Evolutionary conservation across 257 asterid species (phyloP).

Genomic region (Lithospermum erythrorhizon): DNA sequence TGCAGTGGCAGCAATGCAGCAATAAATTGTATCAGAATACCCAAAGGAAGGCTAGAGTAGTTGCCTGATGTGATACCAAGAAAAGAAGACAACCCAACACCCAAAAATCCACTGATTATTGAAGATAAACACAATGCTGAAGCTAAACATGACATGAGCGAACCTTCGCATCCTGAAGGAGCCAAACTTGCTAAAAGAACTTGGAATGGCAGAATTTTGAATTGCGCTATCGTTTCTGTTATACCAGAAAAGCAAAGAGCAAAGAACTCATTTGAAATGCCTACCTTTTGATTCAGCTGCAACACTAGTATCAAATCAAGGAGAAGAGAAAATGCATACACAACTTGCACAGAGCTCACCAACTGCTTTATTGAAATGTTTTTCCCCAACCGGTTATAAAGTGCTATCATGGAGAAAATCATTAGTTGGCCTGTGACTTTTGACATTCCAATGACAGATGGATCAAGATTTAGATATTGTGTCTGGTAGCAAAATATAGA

Average conservation of each 20-base stretch:
- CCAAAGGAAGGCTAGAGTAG: slow-evolving; percentile 55
- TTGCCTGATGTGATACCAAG: slow-evolving; percentile 55
- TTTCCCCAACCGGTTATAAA: slow-evolving; percentile 51
- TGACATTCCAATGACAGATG: slow-evolving; percentile 70
- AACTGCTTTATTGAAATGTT: slow-evolving; percentile 44
- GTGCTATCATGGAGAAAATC: slow-evolving; percentile 47
- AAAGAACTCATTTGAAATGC: slow-evolving; percentile 63
- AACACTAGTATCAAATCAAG: slow-evolving; percentile 63
- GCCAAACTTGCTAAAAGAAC: slow-evolving; percentile 71
- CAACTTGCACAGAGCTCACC: slow-evolving; percentile 31
- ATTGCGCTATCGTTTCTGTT: slow-evolving; percentile 70
- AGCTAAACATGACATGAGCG: slow-evolving; percentile 63
- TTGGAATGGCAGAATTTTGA: slow-evolving; percentile 68
- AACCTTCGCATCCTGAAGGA: slow-evolving; percentile 74
- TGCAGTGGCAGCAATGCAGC: slow-evolving; percentile 56
- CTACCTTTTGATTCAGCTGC: slow-evolving; percentile 45
- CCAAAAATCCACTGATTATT: slow-evolving; percentile 51
- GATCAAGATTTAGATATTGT: slow-evolving; percentile 54
- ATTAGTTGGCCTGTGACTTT: slow-evolving; percentile 70
- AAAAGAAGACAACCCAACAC: slow-evolving; percentile 54
- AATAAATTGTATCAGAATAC: slow-evolving; percentile 55
- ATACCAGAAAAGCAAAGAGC: slow-evolving; percentile 71
- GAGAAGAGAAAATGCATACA: slow-evolving; percentile 57
- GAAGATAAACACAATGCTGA: slow-evolving; percentile 66
- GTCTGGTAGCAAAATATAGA: slow-evolving; percentile 83